Conservation (phyloP, 305 asterid species). For the Solanum chacoense region DNA sequence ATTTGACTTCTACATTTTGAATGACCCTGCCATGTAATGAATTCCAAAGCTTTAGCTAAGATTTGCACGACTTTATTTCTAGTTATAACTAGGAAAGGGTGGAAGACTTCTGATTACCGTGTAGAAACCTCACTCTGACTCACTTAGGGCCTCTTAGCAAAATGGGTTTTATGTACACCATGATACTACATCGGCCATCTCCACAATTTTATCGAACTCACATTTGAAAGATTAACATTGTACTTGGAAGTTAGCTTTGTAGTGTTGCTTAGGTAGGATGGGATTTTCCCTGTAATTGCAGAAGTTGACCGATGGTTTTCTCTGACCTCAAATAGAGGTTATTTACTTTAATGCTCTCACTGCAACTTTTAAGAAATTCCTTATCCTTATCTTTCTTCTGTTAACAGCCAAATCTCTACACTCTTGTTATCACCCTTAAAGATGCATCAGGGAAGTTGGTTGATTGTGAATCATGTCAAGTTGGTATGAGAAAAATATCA, state of each 20-base stretch:
- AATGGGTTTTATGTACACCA: background rate
- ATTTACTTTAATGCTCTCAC: background rate
- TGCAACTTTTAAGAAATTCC: background rate
- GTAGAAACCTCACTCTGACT: background rate
- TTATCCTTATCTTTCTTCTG: constrained; percentile 5
- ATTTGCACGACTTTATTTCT: background rate
- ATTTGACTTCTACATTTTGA: background rate
- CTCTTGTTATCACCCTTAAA: constrained; percentile 83
- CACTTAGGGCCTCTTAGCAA: background rate
- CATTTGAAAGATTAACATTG: background rate
- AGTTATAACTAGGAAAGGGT: background rate
- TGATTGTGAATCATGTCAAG: constrained; percentile 94
- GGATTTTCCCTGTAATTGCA: background rate
- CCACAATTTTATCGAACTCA: background rate
- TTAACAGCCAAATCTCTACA: constrained; percentile 89
- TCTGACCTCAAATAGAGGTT: background rate
- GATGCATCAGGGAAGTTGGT: constrained; percentile 63
- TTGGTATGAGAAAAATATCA: constrained; percentile 73
- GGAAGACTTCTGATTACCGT: background rate
- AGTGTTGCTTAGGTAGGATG: background rate
- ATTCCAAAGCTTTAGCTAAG: background rate
- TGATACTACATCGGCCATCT: background rate
- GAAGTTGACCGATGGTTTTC: background rate
- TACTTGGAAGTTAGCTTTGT: background rate
- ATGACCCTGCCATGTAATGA: background rate